Conservation (phyloP, 768 basidiomycete genomes). For the Infundibulicybe gibba region DNA sequence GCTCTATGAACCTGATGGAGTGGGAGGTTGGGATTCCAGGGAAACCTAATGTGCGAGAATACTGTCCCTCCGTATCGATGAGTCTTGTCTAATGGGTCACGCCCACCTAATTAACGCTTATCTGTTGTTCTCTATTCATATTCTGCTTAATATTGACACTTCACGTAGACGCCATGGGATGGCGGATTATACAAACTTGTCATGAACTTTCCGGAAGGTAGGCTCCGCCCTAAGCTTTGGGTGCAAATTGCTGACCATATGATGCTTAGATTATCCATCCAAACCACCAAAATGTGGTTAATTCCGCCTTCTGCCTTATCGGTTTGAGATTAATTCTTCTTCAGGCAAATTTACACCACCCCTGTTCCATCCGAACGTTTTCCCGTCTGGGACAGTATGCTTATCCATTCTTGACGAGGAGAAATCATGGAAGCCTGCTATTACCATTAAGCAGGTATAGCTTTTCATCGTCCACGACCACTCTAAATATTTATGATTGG, state of each 20-base stretch:
- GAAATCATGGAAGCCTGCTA: slow-evolving; percentile 98
- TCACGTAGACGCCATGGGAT: slow-evolving; percentile 88
- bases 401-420: slow-evolving; percentile 98
- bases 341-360: slow-evolving; percentile 96
- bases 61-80: background rate
- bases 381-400: slow-evolving; percentile 98
- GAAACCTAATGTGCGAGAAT: slow-evolving; percentile 68
- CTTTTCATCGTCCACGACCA: background rate
- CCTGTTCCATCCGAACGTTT: slow-evolving; percentile 97
- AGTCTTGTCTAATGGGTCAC: no score
- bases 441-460: slow-evolving; percentile 94
- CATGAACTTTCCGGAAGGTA: slow-evolving; percentile 97
- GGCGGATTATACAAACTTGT: slow-evolving; percentile 90
- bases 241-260: slow-evolving; percentile 2
- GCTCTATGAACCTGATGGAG: slow-evolving; percentile 93
- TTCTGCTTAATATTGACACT: slow-evolving; percentile 4
- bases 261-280: slow-evolving; percentile 78
- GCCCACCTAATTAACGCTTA: slow-evolving; percentile 2
- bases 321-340: background rate
- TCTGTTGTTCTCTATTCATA: slow-evolving; percentile 6
- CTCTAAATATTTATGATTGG: slow-evolving; percentile 1
- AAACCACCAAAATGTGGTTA: slow-evolving; percentile 88
- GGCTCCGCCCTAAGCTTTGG: slow-evolving; percentile 2
- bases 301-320: background rate
- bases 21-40: slow-evolving; percentile 99